Percentiles rank a stretch among this genome's conserved stretches.
These are phyloP conservation scores for Spergularia marina DNA, from an alignment of 148 eudicot species.

Conservation along the genomic window DNA sequence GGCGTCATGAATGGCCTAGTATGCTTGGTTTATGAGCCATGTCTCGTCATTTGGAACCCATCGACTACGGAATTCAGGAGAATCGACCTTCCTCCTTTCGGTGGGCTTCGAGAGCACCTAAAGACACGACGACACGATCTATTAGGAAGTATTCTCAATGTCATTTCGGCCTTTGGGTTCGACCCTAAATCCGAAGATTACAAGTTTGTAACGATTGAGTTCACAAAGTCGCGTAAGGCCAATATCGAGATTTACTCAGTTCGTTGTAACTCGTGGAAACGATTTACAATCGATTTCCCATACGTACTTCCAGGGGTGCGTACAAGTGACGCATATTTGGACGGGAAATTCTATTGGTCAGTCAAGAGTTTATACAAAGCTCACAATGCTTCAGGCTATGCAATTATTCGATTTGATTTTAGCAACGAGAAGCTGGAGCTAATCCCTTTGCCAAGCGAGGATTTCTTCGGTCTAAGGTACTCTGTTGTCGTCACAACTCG, in stretches of 20 bases:
- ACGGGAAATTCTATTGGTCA: slow-evolving; percentile 8
- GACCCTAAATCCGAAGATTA: slow-evolving; percentile 8
- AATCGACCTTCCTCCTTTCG: not conserved
- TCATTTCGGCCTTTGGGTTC: slow-evolving; percentile 9
- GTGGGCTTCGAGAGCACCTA: too few relatives aligned
- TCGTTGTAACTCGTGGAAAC: not conserved
- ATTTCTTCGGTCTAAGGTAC: not conserved
- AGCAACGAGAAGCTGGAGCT: not conserved
- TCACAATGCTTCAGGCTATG: not conserved
- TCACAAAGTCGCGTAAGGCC: not conserved
- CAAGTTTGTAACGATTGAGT: not conserved
- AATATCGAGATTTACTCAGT: not conserved
- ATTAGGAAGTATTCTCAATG: too few relatives aligned
- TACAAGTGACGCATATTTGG: not conserved
- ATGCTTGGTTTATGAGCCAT: slow-evolving; percentile 1
- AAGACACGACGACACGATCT: too few relatives aligned
- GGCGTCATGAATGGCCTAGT: too few relatives aligned
- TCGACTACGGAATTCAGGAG: not conserved
- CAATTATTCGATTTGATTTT: not conserved
- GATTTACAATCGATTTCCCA: not conserved
- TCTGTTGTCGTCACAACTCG: slow-evolving; percentile 4
- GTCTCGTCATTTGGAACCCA: slow-evolving; percentile 5
- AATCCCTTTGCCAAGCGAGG: not conserved
- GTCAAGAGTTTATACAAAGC: not conserved
- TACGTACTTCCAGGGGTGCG: not conserved